Conservation (phyloP, 495 filamentous ascomycete species). For the Patellaria atrata region DNA sequence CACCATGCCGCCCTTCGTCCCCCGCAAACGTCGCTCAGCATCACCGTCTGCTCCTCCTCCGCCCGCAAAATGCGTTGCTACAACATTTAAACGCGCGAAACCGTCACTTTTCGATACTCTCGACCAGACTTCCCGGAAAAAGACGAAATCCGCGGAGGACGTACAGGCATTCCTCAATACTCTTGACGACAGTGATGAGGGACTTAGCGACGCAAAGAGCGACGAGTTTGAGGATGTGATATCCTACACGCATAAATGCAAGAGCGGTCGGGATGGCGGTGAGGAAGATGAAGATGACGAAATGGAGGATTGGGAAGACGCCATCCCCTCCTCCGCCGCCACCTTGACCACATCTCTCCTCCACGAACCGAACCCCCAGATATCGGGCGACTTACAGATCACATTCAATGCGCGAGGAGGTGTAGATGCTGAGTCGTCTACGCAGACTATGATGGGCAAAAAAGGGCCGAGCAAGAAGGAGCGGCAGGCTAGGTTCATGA, state of each 20-base stretch:
- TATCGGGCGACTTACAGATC: slow-evolving; percentile 54
- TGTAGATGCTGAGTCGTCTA: slow-evolving; percentile 31
- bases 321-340: slow-evolving; percentile 35
- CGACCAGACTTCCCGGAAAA: not conserved
- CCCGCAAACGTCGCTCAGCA: slow-evolving; percentile 23
- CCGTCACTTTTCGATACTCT: slow-evolving; percentile 1
- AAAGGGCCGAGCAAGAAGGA: slow-evolving; percentile 81
- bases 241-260: not conserved
- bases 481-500: slow-evolving; percentile 55
- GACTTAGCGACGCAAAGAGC: slow-evolving; percentile 45
- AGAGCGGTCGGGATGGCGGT: slow-evolving; percentile 19
- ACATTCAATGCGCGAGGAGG: slow-evolving; percentile 41
- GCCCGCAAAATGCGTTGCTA: slow-evolving; percentile 12
- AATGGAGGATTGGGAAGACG: slow-evolving; percentile 81
- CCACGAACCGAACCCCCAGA: slow-evolving; percentile 8
- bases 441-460: slow-evolving; percentile 42
- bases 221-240: slow-evolving; percentile 50
- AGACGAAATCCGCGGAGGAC: not conserved
- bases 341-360: slow-evolving; percentile 17
- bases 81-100: slow-evolving; percentile 7
- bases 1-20: slow-evolving; percentile 23
- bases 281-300: slow-evolving; percentile 50
- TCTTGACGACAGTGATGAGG: slow-evolving; percentile 42
- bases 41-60: slow-evolving; percentile 13
- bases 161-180: not conserved